Base-by-base conservation (phyloP, 176 grass and related monocot species). In the Carex pumila region DNA sequence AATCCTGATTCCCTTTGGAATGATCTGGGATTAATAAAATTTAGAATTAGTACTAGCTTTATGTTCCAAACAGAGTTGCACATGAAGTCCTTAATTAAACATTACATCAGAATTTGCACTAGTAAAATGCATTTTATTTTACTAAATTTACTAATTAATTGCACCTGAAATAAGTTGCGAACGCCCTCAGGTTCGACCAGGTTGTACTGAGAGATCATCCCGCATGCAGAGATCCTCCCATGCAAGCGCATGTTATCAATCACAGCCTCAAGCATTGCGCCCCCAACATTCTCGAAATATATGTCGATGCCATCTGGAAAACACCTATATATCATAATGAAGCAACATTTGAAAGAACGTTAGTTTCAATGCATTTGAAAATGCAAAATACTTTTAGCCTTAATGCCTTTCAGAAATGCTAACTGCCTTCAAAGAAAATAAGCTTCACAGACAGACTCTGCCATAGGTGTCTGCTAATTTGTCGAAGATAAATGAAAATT, bases 211-310 rank as follows among this genome's bases (percentile, higher is more conserved):
- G 94, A 97, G 37, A 97, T 92, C 58, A 94, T 39, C 0, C 94
- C 94, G 31, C 94, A 94, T 0, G 91, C 91, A 43, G 85, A 77
- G 69, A 94, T 84, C 11, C 92, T 88, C 3, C 94, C 94, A 43
- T 87, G 31, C 15, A 14, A 14, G 34, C 65, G 84, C 94, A 97
- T 92, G 83, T 97, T 94, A 5, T 82, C 39, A 49, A 97, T 85
- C 47, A 64, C 94, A 3, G 94, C 92, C n/a, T 97, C 94, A 0
- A 97, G 88, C 87, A 90, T 94, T 47, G 39, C 39, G 0, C 94
- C 91, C 7, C 92, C 94, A 0, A 97, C 92, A 49, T 97, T 97
- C 75, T 97, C 92, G n/a, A 97, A 97, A 90, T 97, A 97, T 45
- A 97, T 83, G 88, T 97, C 94, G 34, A 97, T 97, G 0, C 94